phyloP scores from a whole-genome alignment of 2,329 filamentous ascomycete species.

The Arthrobotrys megalospora region DNA sequence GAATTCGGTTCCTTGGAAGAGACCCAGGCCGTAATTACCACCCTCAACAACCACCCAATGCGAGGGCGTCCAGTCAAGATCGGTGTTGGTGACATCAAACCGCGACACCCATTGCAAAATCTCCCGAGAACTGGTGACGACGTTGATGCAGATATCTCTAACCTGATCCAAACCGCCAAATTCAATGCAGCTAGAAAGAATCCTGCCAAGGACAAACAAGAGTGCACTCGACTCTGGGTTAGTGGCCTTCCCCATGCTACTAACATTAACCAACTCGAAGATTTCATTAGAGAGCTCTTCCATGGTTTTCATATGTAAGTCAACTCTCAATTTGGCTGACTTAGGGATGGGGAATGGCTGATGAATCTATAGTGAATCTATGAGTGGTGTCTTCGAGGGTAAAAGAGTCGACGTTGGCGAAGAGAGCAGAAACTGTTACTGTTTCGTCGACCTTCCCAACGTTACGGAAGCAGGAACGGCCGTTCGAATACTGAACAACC shows the following conservation, averaged over 20 bases:
- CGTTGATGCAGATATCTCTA: background rate
- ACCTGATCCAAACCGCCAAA: background rate
- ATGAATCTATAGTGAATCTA: slow-evolving; percentile 37
- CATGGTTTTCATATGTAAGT: slow-evolving; percentile 50
- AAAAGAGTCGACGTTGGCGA: background rate
- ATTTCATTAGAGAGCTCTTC: slow-evolving; percentile 44
- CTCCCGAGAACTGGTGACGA: background rate
- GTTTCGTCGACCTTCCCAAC: slow-evolving; percentile 45
- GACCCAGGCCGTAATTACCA: slow-evolving; percentile 5
- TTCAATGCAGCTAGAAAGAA: too few relatives aligned
- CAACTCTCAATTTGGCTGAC: background rate
- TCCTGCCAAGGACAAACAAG: background rate
- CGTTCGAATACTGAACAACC: slow-evolving; percentile 45
- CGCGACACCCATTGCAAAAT: background rate
- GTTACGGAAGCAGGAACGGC: slow-evolving; percentile 38
- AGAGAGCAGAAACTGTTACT: slow-evolving; percentile 24
- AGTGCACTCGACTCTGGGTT: slow-evolving; percentile 45
- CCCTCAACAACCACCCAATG: slow-evolving; percentile 31
- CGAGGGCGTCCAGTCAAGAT: slow-evolving; percentile 41
- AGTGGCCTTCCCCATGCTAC: slow-evolving; percentile 40
- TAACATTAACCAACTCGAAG: slow-evolving; percentile 55
- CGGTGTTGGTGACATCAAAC: slow-evolving; percentile 12
- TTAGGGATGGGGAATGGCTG: background rate
- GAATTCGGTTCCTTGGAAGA: slow-evolving; percentile 37
- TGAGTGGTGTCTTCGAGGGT: slow-evolving; percentile 22